A percentile compares a stretch with the other conserved stretches of the same genome.
These are phyloP conservation scores for Aspergillus saccharolyticus DNA, from an alignment of 495 filamentous ascomycete genomes.

Conservation along the genomic window DNA sequence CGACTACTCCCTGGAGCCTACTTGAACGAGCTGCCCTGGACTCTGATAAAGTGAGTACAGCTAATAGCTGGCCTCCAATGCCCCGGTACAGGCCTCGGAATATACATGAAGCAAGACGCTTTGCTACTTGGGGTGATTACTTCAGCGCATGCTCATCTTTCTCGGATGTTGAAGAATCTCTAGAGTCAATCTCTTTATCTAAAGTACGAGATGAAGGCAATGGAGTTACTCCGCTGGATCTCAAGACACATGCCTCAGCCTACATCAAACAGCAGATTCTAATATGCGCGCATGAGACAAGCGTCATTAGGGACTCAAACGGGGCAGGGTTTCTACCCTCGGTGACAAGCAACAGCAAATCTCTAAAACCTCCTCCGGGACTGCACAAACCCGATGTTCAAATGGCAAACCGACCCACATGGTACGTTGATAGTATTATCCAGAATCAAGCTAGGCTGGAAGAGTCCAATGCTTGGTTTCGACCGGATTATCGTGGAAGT, in stretches of 20 bases:
- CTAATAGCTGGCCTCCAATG: background rate
- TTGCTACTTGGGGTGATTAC: background rate
- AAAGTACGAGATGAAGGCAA: background rate
- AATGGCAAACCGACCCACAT: background rate
- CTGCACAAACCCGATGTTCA: constrained; percentile 5
- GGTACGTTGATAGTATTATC: background rate
- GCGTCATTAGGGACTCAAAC: background rate
- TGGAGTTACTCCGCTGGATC: background rate
- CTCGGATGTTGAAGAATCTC: background rate
- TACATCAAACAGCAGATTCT: background rate
- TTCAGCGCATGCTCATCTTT: background rate
- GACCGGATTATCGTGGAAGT: constrained; percentile 16
- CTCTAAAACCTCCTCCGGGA: constrained; percentile 18
- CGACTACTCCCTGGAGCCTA: background rate
- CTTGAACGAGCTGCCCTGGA: background rate
- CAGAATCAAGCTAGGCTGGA: constrained; percentile 10
- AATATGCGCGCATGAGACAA: background rate
- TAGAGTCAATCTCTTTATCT: background rate
- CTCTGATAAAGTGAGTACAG: background rate
- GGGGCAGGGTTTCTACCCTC: background rate
- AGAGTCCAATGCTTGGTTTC: constrained; percentile 26
- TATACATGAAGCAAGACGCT: background rate
- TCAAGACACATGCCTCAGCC: background rate
- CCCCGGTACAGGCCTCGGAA: background rate
- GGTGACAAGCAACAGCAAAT: background rate